A percentile compares a stretch with the other conserved stretches of the same genome.
phyloP scores from a whole-genome alignment of 2,329 filamentous ascomycete genomes.

The Ciborinia camelliae region DNA sequence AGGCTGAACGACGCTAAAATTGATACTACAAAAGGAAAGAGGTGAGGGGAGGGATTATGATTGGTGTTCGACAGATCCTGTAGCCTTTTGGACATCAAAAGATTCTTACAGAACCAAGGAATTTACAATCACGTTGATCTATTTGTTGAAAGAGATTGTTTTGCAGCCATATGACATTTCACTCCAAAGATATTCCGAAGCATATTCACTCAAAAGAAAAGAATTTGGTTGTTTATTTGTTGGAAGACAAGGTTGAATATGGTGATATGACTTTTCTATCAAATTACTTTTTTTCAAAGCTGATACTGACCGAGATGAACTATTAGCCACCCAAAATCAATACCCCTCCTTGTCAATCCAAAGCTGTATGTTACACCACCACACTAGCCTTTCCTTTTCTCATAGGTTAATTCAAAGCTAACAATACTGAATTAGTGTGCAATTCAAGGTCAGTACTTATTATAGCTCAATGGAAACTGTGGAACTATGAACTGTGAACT shows the following conservation, averaged over 20 bases:
- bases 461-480: too few species aligned
- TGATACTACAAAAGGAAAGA: not conserved
- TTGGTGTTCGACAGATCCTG: not conserved
- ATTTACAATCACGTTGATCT: not conserved
- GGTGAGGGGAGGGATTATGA: not conserved
- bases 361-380: constrained; percentile 66
- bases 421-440: constrained; percentile 60
- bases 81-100: not conserved
- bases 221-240: not conserved
- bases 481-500: too few species aligned
- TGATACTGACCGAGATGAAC: constrained; percentile 18
- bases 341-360: constrained; percentile 78
- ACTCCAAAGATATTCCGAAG: not conserved
- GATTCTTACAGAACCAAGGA: not conserved
- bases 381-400: not conserved
- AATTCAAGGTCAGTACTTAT: constrained; percentile 77
- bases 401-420: not conserved
- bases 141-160: not conserved
- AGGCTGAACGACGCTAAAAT: constrained; percentile 19
- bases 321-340: constrained; percentile 60
- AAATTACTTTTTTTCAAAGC: constrained; percentile 8
- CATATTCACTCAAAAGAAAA: not conserved
- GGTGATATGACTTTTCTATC: constrained; percentile 4
- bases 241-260: not conserved
- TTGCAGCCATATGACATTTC: not conserved